Percentiles rank a stretch among this genome's conserved stretches.
phyloP scores from a whole-genome alignment of 2,329 filamentous ascomycete species.

The Podosphaera aphanis region DNA sequence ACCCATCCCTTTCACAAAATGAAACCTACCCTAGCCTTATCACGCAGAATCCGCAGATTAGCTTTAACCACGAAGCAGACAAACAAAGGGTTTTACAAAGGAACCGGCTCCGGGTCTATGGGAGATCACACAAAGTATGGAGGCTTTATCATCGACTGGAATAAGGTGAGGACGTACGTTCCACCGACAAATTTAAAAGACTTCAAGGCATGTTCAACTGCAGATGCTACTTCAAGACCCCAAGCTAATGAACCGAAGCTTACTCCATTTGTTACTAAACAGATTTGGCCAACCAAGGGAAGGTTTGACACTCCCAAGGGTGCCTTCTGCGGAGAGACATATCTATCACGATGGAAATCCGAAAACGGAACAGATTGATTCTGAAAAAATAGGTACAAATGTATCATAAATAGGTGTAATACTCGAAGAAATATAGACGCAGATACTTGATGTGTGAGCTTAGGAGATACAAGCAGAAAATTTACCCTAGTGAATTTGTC shows the following conservation, averaged over 20 bases:
- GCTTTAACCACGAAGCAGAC: constrained; percentile 80
- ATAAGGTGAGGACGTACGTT: constrained; percentile 76
- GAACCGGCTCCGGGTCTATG: constrained; percentile 70
- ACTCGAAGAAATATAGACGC: too few relatives aligned
- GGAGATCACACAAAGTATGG: constrained; percentile 66
- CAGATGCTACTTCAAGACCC: not conserved
- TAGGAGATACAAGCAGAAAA: too few relatives aligned
- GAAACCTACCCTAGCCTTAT: constrained; percentile 45
- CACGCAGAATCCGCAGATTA: constrained; percentile 47
- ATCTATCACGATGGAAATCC: constrained; percentile 41
- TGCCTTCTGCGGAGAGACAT: constrained; percentile 35
- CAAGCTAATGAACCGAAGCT: constrained; percentile 26
- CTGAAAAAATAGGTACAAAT: too few relatives aligned
- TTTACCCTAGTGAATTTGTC: too few relatives aligned
- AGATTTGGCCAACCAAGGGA: constrained; percentile 28
- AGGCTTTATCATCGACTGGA: constrained; percentile 62
- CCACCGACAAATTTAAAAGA: constrained; percentile 44
- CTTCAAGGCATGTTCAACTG: constrained; percentile 41
- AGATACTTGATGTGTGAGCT: too few relatives aligned
- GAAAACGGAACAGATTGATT: constrained; percentile 30
- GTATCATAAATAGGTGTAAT: too few relatives aligned
- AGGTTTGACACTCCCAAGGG: constrained; percentile 31
- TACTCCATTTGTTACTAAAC: constrained; percentile 51
- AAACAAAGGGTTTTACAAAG: constrained; percentile 91
- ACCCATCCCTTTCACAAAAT: constrained; percentile 18